Base-by-base conservation (phyloP, 139 green algal genomes). In the Chlamydomonas eustigma region DNA sequence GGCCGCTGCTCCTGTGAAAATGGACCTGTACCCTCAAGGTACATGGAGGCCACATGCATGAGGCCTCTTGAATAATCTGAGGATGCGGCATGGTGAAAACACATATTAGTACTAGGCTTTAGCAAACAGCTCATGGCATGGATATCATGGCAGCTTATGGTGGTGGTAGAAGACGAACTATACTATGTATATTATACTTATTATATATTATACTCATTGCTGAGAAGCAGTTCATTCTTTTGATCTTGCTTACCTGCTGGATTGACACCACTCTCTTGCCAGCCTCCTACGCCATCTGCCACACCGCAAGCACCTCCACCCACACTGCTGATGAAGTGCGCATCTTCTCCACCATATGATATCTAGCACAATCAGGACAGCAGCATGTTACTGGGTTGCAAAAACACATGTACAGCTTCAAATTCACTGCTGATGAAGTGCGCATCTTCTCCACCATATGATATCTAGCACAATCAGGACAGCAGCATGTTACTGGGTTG, bases 271-370 rank as follows among this genome's bases (percentile, higher is more conserved):
- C 75, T 82, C 36, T 96, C 87, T 4, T 83, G 80, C 91, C 92
- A 98, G 0, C 93, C 93, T 24, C 93, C 92, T n/a, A 97, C 93
- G 4, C 93, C 93, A 80, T 97, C 93, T 28, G 93, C 91, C 18
- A 97, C 91, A 3, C 93, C 93, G 6, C 94, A 76, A 0, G 87
- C 83, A 6, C 81, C 81, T 1, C 82, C 84, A 6, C 87, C 84
- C 2, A 75, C 30, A 3, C 85, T 52, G 64, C 81, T 90, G 37
- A 94, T 76, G 73, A 97, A 97, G 74, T 88, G 88, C 2, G 92
- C 90, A 73, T 97, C 93, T 69, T 97, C 93, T 1, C 93, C 93
- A 3, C 93, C 22, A 67, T 91, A 92, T 2, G 83, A 77, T 0
- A 81, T 80, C 87, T 91, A 28, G 18, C 18, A 12, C 12, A 58